Evolutionary conservation across 352 stramenopile species (phyloP).

Genomic region (Plasmopara muralis): DNA sequence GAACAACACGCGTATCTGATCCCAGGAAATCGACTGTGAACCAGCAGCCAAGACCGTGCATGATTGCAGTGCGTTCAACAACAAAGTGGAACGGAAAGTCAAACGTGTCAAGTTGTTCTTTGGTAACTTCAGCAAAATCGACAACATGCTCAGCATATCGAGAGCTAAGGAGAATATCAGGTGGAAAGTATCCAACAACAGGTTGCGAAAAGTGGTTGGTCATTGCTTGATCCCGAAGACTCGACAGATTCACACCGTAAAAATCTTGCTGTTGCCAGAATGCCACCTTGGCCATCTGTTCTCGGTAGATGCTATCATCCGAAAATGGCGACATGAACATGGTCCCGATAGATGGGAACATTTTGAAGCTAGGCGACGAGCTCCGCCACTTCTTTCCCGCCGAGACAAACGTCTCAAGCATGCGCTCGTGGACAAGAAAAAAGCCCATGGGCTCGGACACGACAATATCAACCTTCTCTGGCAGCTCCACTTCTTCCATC

Average conservation of each 20-base stretch:
- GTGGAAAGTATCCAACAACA: slow-evolving; percentile 90
- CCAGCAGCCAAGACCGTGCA: slow-evolving; percentile 98
- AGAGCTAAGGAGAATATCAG: slow-evolving; percentile 63
- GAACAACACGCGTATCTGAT: slow-evolving; percentile 63
- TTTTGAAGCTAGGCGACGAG: slow-evolving; percentile 55
- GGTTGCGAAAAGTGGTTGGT: slow-evolving; percentile 97
- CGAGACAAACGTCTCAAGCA: slow-evolving; percentile 97
- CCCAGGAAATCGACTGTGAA: slow-evolving; percentile 98
- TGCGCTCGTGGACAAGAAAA: slow-evolving; percentile 98
- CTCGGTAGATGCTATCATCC: slow-evolving; percentile 91
- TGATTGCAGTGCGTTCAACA: slow-evolving; percentile 85
- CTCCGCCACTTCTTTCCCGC: slow-evolving; percentile 94
- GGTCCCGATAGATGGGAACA: slow-evolving; percentile 96
- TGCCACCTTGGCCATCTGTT: slow-evolving; percentile 88
- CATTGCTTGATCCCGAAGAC: slow-evolving; percentile 90
- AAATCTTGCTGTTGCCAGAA: slow-evolving; percentile 96
- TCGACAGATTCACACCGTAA: slow-evolving; percentile 95
- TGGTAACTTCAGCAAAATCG: slow-evolving; percentile 76
- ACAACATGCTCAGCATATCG: slow-evolving; percentile 61
- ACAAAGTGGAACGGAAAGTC: slow-evolving; percentile 87
- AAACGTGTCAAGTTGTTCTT: slow-evolving; percentile 83
- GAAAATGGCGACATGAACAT: slow-evolving; percentile 96
- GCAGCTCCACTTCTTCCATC: slow-evolving; percentile 95
- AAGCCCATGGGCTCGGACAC: slow-evolving; percentile 99
- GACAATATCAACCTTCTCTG: slow-evolving; percentile 97